Evolutionary conservation across 306 rosid genomes (phyloP).

Genomic region (Canavalia gladiata): DNA sequence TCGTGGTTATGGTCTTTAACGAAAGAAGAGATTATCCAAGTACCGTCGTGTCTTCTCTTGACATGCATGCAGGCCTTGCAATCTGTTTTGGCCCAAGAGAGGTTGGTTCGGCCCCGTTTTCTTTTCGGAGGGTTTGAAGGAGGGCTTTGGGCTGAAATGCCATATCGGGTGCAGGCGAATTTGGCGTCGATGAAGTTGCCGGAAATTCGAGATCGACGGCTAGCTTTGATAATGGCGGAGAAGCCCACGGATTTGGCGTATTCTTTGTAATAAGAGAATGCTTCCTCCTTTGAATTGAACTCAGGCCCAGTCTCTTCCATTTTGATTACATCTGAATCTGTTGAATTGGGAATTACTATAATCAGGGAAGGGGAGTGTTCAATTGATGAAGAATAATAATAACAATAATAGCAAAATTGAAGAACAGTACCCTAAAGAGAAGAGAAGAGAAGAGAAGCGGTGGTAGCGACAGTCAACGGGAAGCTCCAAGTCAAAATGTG

Average conservation of each 20-base stretch:
- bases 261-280: slow-evolving; percentile 83
- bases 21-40: slow-evolving; percentile 80
- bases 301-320: slow-evolving; percentile 28
- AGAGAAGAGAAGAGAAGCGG: too few relatives aligned
- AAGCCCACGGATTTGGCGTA: slow-evolving; percentile 84
- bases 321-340: too few relatives aligned
- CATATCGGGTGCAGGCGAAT: slow-evolving; percentile 84
- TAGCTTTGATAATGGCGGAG: slow-evolving; percentile 78
- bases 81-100: slow-evolving; percentile 77
- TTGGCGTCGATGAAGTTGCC: slow-evolving; percentile 87
- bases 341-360: too few relatives aligned
- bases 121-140: slow-evolving; percentile 26
- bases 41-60: slow-evolving; percentile 77
- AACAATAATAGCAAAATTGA: too few relatives aligned
- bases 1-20: slow-evolving; percentile 83
- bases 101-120: slow-evolving; percentile 35
- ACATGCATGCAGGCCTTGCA: slow-evolving; percentile 92
- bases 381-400: too few relatives aligned
- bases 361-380: too few relatives aligned
- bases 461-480: too few relatives aligned
- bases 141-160: slow-evolving; percentile 1
- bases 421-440: too few relatives aligned
- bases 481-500: too few relatives aligned
- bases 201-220: slow-evolving; percentile 83
- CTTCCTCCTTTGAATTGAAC: slow-evolving; percentile 80